phyloP scores from a whole-genome alignment of 2,329 filamentous ascomycete genomes.

The Phoma sp. region DNA sequence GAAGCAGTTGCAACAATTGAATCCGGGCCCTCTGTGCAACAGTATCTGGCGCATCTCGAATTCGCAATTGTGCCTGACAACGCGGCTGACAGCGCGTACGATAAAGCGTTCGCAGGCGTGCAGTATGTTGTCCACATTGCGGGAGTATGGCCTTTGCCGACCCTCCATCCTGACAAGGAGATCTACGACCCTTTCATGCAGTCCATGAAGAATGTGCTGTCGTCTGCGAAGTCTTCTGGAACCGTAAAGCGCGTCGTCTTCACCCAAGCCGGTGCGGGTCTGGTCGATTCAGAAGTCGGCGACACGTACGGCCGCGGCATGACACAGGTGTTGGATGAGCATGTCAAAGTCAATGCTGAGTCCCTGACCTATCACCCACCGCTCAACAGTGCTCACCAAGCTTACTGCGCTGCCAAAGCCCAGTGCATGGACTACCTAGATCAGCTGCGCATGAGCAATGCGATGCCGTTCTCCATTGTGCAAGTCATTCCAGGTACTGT shows the following conservation, averaged over 20 bases:
- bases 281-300: constrained; percentile 42
- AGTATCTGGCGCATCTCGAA: constrained; percentile 28
- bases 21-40: constrained; percentile 35
- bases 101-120: constrained; percentile 31
- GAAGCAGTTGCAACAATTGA: constrained; percentile 33
- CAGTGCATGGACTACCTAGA: constrained; percentile 43
- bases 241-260: constrained; percentile 40
- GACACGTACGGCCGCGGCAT: constrained; percentile 39
- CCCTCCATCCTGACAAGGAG: constrained; percentile 41
- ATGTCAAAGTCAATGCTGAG: constrained; percentile 27
- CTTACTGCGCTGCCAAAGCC: constrained; percentile 43
- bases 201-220: constrained; percentile 38
- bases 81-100: constrained; percentile 32
- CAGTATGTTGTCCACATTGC: constrained; percentile 41
- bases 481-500: constrained; percentile 45
- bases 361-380: constrained; percentile 35
- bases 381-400: constrained; percentile 38
- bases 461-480: constrained; percentile 35
- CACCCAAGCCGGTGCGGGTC: constrained; percentile 42
- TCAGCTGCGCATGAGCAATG: constrained; percentile 10
- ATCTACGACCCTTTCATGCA: constrained; percentile 43
- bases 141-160: constrained; percentile 42
- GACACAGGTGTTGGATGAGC: constrained; percentile 31
- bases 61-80: constrained; percentile 40
- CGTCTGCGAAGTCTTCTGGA: constrained; percentile 30